These are phyloP conservation scores for Leishmania guyanensis DNA, from an alignment of 208 protist species.

Conservation along the genomic window DNA sequence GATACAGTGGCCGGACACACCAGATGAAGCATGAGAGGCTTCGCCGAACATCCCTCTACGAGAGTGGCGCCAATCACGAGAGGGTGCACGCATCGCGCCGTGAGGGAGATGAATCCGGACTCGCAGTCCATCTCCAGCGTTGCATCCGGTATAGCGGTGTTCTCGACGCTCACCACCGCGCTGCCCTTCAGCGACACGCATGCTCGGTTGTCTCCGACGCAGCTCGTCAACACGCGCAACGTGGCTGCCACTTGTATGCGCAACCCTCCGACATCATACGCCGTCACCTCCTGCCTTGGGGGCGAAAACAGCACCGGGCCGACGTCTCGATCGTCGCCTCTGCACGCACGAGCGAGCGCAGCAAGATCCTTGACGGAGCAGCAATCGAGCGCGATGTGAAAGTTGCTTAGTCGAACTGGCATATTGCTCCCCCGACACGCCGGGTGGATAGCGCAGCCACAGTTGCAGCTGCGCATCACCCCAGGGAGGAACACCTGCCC, in stretches of 20 bases:
- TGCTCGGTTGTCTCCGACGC: background rate
- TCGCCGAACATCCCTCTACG: slow-evolving; percentile 13
- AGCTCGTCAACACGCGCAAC: background rate
- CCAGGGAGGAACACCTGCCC: slow-evolving; percentile 21
- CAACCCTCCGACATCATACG: slow-evolving; percentile 6
- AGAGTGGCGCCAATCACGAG: slow-evolving; percentile 15
- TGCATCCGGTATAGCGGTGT: slow-evolving; percentile 23
- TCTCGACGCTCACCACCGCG: slow-evolving; percentile 23
- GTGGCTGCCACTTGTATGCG: slow-evolving; percentile 16
- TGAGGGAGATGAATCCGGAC: background rate
- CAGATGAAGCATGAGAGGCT: slow-evolving; percentile 19
- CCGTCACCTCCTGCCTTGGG: background rate
- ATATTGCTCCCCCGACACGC: background rate
- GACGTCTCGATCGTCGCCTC: background rate
- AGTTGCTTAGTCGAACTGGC: slow-evolving; percentile 10
- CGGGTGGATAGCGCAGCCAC: slow-evolving; percentile 19
- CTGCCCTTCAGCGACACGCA: slow-evolving; percentile 13
- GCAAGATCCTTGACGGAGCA: slow-evolving; percentile 10
- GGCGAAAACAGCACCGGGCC: background rate
- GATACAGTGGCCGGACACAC: background rate
- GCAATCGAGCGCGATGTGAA: slow-evolving; percentile 13
- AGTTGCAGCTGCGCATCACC: slow-evolving; percentile 3
- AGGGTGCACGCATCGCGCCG: slow-evolving; percentile 15
- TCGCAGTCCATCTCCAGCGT: slow-evolving; percentile 15
- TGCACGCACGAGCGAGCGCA: slow-evolving; percentile 16